Evolutionary conservation across 148 eudicot species (phyloP), one percentile per base, ranked within the genome.

Genomic region (Fallopia convolvulus): DNA sequence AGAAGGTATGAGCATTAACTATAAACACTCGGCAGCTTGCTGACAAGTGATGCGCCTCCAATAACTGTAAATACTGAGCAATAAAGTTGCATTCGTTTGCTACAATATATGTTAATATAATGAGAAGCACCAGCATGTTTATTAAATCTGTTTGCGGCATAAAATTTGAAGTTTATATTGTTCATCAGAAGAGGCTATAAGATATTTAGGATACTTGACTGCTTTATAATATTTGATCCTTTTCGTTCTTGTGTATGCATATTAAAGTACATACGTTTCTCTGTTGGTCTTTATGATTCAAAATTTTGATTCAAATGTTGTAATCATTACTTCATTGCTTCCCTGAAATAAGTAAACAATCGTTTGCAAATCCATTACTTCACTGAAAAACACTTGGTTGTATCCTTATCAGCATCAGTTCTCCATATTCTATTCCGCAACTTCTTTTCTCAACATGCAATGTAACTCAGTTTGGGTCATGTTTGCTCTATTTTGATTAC

Each of bases 1-100:
- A 44, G 99, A 95, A 80, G 99, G 99, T 91, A 83, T 76, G 30
- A 70, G n/a, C 46, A 40, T 2, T 60, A 26, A 18, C n/a, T 33
- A 2, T 30, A 26, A 46, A 21, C 20, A 14, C 0, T 50, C 14
- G 39, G 23, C 50, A 40, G 20, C 48, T 36, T 72, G n/a, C n/a
- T n/a, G n/a, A n/a, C n/a, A n/a, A n/a, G n/a, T n/a, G 7, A 9
- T 39, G 2, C 11, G 47, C 47, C 10, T 7, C 11, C 47, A 14
- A 11, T 15, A 36, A 1, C 6, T 30, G 6, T 70, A 23, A 23
- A 33, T 8, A 13, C 7, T 26, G 18, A 70, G 18, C 47, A 32
- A 44, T 44, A 44, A 44, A 44, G 11, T 44, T 44, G 47, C n/a
- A 44, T 44, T 70, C 8, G 2, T 48, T 21, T 46, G 52, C 6